Base-by-base conservation (phyloP, 495 filamentous ascomycete species). In the Talaromyces borbonicus region DNA sequence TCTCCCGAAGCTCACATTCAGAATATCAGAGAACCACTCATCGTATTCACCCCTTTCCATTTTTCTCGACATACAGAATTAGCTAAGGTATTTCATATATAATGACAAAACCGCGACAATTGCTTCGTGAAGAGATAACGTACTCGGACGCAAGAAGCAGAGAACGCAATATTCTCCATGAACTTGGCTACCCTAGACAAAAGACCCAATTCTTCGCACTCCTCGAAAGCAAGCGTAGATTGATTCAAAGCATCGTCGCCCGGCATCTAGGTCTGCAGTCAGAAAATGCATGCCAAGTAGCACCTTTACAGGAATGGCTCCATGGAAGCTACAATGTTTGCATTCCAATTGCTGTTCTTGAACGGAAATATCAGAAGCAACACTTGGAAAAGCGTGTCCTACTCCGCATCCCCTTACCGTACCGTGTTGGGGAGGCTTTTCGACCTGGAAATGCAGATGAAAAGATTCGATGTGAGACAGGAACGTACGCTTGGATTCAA, bases 251-350 rank as follows among this genome's bases (percentile, higher is more conserved):
- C 19, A 43, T 56, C 30, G 59, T 62, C 14, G 55, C 57, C 19
- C 50, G 56, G 43, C 59, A 62, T 48, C 48, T 64, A 3, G 43
- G 49, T 25, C 46, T 64, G 15, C 4, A 16, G 18, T 50, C 50
- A 11, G 3, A 37, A 2, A 11, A 16, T 9, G 27, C 23, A n/a
- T 62, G 55, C 49, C 56, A 36, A 9, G 24, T 62, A 14, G 52
- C 44, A 27, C 40, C 53, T 24, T 8, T 43, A 14, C 43, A 49
- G 20, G 49, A 62, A 20, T 67, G 60, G 62, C 36, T 58, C 24
- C 53, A 54, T 55, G 64, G 62, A 0, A 64, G 59, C 47, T 68
- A 60, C 51, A 64, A 63, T 47, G 49, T 65, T 16, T 67, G 59
- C 51, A 49, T 66, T 33, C 59, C 61, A 22, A 46, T 66, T 32